Conservation (phyloP, 257 asterid species). For the Eustoma russellianum region DNA sequence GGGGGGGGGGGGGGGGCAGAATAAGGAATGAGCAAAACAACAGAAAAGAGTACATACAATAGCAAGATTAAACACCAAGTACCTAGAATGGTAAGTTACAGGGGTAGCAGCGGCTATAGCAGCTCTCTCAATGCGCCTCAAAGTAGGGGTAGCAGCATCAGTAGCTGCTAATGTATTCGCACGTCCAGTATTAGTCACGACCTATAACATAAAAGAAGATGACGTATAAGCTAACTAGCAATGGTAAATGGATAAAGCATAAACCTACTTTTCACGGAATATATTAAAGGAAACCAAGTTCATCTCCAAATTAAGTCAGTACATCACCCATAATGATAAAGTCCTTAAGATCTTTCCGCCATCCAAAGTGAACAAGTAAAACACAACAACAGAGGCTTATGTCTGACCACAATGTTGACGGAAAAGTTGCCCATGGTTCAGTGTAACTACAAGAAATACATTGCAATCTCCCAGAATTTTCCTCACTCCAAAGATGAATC, state of each 20-base stretch:
- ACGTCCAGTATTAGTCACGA: slow-evolving; percentile 96
- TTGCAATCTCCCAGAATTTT: too few species aligned
- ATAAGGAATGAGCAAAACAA: not conserved
- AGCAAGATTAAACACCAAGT: slow-evolving; percentile 14
- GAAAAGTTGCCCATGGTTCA: too few species aligned
- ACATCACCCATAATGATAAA: too few species aligned
- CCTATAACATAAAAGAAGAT: slow-evolving; percentile 31
- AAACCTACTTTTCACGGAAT: too few species aligned
- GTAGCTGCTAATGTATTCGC: slow-evolving; percentile 94
- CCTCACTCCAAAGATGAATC: too few species aligned
- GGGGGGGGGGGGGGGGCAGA: not conserved
- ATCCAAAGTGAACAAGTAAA: too few species aligned
- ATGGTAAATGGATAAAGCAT: not conserved
- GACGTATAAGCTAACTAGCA: not conserved
- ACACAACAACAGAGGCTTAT: too few species aligned
- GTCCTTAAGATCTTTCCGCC: too few species aligned
- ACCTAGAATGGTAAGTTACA: slow-evolving; percentile 89
- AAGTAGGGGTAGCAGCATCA: slow-evolving; percentile 94
- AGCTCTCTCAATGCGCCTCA: slow-evolving; percentile 98
- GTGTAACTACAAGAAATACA: too few species aligned
- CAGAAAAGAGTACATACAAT: not conserved
- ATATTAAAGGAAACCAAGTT: too few species aligned
- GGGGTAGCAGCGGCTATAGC: slow-evolving; percentile 99
- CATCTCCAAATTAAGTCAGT: too few species aligned
- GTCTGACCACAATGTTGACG: too few species aligned